These are phyloP conservation scores for Pythium biforme DNA, from an alignment of 352 stramenopile genomes.

Conservation along the genomic window DNA sequence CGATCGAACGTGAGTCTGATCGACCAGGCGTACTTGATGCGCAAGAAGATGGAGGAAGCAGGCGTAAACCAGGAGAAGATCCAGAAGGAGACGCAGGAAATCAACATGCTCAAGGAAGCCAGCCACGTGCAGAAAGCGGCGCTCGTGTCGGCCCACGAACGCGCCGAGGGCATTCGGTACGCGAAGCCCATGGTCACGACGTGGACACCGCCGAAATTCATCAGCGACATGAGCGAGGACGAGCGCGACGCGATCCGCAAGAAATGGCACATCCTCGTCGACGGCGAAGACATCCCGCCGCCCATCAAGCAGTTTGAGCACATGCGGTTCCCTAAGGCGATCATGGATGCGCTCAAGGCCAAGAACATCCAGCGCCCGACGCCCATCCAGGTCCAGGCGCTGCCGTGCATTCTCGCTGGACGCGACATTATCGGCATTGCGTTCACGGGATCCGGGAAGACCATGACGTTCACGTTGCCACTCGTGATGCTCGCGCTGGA, in stretches of 20 bases:
- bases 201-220: constrained; percentile 89
- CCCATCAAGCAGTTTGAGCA: constrained; percentile 97
- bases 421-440: constrained; percentile 99
- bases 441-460: constrained; percentile 99
- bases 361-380: constrained; percentile 97
- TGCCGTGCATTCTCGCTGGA: constrained; percentile 95
- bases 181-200: constrained; percentile 87
- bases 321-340: constrained; percentile 95
- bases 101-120: constrained; percentile 94
- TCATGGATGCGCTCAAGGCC: constrained; percentile 90
- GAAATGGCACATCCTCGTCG: constrained; percentile 98
- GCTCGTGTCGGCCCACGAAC: constrained; percentile 91
- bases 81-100: constrained; percentile 85
- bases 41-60: constrained; percentile 67
- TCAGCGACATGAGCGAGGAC: constrained; percentile 83
- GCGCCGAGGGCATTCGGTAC: constrained; percentile 92
- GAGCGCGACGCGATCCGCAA: constrained; percentile 91
- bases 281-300: constrained; percentile 95
- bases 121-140: constrained; percentile 96
- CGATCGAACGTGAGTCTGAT: constrained; percentile 75
- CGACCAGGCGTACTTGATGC: constrained; percentile 84
- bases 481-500: constrained; percentile 97
- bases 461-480: constrained; percentile 96
- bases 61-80: constrained; percentile 80
- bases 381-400: constrained; percentile 98